These are phyloP conservation scores for Ilyonectria sp. DNA, from an alignment of 2,329 filamentous ascomycete species.

Conservation along the genomic window DNA sequence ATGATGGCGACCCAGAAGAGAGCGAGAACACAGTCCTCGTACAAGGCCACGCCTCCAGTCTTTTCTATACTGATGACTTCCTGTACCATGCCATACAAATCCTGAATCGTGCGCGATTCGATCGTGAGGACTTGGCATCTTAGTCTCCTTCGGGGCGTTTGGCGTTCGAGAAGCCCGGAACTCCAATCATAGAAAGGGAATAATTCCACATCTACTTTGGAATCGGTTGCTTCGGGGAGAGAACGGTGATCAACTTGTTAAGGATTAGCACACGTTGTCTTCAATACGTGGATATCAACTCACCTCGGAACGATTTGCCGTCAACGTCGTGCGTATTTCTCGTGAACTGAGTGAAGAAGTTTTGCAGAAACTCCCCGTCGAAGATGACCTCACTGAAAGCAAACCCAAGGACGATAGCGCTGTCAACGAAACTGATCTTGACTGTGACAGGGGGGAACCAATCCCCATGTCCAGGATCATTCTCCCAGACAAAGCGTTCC, in stretches of 20 bases:
- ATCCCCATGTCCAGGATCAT: background rate
- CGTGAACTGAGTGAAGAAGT: conserved; percentile 38
- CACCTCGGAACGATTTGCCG: conserved; percentile 17
- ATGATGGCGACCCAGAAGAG: conserved; percentile 39
- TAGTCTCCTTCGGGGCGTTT: conserved; percentile 14
- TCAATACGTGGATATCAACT: conserved; percentile 4
- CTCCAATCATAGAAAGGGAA: conserved; percentile 39
- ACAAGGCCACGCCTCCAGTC: background rate
- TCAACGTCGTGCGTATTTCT: conserved; percentile 11
- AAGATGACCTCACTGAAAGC: conserved; percentile 38
- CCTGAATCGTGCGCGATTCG: background rate
- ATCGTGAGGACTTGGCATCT: conserved; percentile 20
- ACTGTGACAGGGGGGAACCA: conserved; percentile 30
- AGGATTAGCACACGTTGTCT: conserved; percentile 9
- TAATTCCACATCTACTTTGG: conserved; percentile 13
- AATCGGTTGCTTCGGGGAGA: conserved; percentile 14
- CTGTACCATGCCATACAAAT: background rate
- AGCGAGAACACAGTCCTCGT: conserved; percentile 38
- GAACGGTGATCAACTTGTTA: conserved; percentile 21
- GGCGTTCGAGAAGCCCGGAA: background rate
- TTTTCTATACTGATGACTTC: background rate
- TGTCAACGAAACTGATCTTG: conserved; percentile 17
- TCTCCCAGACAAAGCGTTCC: conserved; percentile 20
- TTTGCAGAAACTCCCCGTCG: conserved; percentile 38
- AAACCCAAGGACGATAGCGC: conserved; percentile 36